Percentiles rank a stretch among this genome's conserved stretches.
These are phyloP conservation scores for Talaromyces albobiverticillius DNA, from an alignment of 2,329 filamentous ascomycete genomes.

Conservation along the genomic window DNA sequence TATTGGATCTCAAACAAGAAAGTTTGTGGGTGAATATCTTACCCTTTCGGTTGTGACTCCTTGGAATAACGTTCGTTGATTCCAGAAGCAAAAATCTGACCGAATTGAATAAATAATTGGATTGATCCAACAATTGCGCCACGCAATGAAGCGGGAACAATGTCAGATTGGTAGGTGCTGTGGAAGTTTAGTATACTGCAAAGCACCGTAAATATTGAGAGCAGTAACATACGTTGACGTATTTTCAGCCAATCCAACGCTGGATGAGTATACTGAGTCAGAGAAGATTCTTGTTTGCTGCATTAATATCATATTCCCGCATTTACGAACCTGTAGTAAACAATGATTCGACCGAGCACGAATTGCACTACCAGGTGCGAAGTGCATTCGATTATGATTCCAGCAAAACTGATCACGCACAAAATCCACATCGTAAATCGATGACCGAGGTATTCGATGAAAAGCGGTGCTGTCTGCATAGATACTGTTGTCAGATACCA, in stretches of 20 bases:
- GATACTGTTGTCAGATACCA: neutral
- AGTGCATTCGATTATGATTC: neutral
- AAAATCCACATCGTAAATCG: neutral
- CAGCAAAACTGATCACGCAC: neutral
- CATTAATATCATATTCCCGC: neutral
- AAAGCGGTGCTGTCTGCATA: neutral
- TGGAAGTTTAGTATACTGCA: neutral
- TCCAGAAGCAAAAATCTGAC: neutral
- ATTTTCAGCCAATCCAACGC: neutral
- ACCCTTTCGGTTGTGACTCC: neutral
- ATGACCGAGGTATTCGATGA: neutral
- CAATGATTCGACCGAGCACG: neutral
- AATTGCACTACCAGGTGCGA: neutral
- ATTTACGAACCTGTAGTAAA: neutral
- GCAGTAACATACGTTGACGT: neutral
- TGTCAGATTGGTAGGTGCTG: neutral
- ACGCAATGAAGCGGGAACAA: neutral
- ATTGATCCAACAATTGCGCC: neutral
- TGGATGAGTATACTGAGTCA: neutral
- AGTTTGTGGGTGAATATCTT: neutral
- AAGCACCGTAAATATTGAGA: neutral
- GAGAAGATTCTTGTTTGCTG: neutral
- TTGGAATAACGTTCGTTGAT: neutral
- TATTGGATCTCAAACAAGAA: neutral
- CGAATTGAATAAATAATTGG: neutral